A percentile compares a stretch with the other conserved stretches of the same genome.
These are phyloP conservation scores for Brasenia schreberi DNA, from an alignment of 164 flowering plant species.

Conservation along the genomic window DNA sequence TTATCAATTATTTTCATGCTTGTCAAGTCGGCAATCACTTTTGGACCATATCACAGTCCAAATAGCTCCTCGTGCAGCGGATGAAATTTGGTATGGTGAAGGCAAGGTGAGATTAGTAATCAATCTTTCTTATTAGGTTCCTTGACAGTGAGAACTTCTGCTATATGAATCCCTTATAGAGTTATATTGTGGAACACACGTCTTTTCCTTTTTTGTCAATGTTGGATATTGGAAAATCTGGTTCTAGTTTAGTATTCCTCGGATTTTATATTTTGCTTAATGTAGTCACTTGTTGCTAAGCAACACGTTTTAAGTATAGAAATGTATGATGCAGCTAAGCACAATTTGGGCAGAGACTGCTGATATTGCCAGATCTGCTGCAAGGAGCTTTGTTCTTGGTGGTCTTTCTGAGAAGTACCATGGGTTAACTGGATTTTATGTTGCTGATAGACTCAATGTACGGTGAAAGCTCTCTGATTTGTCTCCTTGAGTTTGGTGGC, in stretches of 20 bases:
- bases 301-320: neutral
- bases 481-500: neutral
- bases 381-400: slow-evolving; percentile 67
- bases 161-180: too few relatives aligned
- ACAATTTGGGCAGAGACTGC: slow-evolving; percentile 96
- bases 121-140: neutral
- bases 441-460: slow-evolving; percentile 63
- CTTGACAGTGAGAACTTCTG: neutral
- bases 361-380: slow-evolving; percentile 85
- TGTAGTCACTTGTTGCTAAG: neutral
- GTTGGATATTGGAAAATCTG: neutral
- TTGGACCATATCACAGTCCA: slow-evolving; percentile 89
- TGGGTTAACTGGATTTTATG: slow-evolving; percentile 74
- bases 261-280: neutral
- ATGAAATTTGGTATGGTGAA: slow-evolving; percentile 82
- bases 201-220: neutral
- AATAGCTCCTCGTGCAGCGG: slow-evolving; percentile 93
- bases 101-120: slow-evolving; percentile 37
- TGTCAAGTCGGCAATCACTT: slow-evolving; percentile 71
- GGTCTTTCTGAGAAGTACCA: slow-evolving; percentile 82
- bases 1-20: neutral
- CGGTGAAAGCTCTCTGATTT: slow-evolving; percentile 2
- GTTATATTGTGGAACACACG: too few relatives aligned
- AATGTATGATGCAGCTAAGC: slow-evolving; percentile 48
- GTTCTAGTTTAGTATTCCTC: neutral